Percentiles rank a stretch among this genome's conserved stretches.
Conservation (phyloP, 371 early-diverging fungal species). For the Mortierella sp. region DNA sequence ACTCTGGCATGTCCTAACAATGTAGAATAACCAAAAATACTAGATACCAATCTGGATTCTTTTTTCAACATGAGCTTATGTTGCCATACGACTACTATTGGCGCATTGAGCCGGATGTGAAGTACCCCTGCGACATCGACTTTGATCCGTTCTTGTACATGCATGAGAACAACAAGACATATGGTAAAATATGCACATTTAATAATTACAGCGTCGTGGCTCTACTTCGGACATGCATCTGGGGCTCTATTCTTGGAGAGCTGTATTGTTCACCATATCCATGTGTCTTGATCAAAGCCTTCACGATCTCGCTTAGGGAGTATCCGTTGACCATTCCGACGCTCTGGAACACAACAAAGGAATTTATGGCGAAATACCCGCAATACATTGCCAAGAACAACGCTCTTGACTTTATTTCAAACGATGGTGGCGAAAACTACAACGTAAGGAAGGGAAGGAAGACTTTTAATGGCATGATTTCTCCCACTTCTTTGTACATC, state of each 20-base stretch:
- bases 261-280: neutral
- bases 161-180: conserved; percentile 84
- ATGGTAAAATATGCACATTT: conserved; percentile 61
- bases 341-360: conserved; percentile 76
- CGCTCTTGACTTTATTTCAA: conserved; percentile 43
- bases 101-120: conserved; percentile 94
- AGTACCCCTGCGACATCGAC: conserved; percentile 87
- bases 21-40: neutral
- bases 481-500: too few species aligned
- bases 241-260: neutral
- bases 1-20: conserved; percentile 12
- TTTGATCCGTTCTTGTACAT: conserved; percentile 93
- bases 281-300: conserved; percentile 47
- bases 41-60: conserved; percentile 90
- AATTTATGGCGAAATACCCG: conserved; percentile 64
- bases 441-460: conserved; percentile 38
- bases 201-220: neutral
- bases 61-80: conserved; percentile 85
- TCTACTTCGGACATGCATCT: neutral
- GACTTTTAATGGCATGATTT: too few species aligned
- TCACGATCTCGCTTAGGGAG: conserved; percentile 83
- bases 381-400: conserved; percentile 56
- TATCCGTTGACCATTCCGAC: conserved; percentile 83
- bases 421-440: conserved; percentile 43
- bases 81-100: conserved; percentile 93